These are phyloP conservation scores for Fusarium sp. DNA, from an alignment of 2,329 filamentous ascomycete species.

Conservation along the genomic window DNA sequence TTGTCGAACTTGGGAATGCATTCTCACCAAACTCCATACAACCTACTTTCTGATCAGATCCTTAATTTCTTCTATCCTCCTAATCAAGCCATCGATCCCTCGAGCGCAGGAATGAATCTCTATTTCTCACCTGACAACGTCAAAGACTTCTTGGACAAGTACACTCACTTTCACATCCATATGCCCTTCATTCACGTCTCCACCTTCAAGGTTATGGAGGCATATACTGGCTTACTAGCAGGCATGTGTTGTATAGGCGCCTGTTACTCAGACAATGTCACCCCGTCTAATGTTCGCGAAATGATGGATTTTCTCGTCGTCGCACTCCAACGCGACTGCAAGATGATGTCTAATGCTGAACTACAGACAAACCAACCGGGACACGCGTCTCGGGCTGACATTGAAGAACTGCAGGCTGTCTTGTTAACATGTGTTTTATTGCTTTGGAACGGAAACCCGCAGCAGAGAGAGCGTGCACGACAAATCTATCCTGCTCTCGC, in stretches of 20 bases:
- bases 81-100: conserved; percentile 59
- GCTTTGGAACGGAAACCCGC: conserved; percentile 75
- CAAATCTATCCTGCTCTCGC: conserved; percentile 68
- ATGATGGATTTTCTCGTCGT: conserved; percentile 73
- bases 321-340: conserved; percentile 68
- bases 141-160: conserved; percentile 76
- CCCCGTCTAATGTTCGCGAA: conserved; percentile 70
- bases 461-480: conserved; percentile 72
- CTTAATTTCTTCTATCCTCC: conserved; percentile 67
- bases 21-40: conserved; percentile 62
- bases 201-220: conserved; percentile 74
- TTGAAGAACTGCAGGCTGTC: conserved; percentile 76
- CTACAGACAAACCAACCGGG: conserved; percentile 39
- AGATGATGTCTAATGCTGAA: conserved; percentile 52
- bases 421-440: conserved; percentile 71
- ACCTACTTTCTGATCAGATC: conserved; percentile 66
- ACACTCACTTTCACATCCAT: conserved; percentile 78
- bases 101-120: conserved; percentile 66
- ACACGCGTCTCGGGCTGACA: conserved; percentile 52
- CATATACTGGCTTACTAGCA: conserved; percentile 74
- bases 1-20: conserved; percentile 62
- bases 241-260: conserved; percentile 79
- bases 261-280: conserved; percentile 75
- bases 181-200: conserved; percentile 78
- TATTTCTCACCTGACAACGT: conserved; percentile 76